Conservation (phyloP, 306 rosid species). For the Abrus precatorius region DNA sequence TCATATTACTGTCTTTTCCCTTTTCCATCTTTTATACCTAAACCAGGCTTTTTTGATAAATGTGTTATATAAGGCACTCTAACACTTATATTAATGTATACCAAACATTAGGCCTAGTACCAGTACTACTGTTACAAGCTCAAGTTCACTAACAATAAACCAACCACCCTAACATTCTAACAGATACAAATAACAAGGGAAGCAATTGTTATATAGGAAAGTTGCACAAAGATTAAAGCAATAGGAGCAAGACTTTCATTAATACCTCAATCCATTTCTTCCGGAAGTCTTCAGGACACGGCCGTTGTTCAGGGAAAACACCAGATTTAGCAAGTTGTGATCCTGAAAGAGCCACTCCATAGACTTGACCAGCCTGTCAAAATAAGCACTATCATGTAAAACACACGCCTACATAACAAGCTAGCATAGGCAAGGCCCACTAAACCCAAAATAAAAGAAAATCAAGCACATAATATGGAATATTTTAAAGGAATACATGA, state of each 20-base stretch:
- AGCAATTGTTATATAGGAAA: conserved; percentile 7
- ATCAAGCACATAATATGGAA: neutral
- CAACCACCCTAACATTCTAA: conserved; percentile 16
- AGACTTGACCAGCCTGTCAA: conserved; percentile 96
- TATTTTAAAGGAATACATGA: conserved; percentile 21
- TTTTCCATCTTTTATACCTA: neutral
- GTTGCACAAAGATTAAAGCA: conserved; percentile 11
- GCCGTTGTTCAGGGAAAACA: conserved; percentile 82
- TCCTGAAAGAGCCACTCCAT: conserved; percentile 87
- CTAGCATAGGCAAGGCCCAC: conserved; percentile 10
- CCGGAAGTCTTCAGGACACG: conserved; percentile 76
- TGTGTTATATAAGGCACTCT: neutral
- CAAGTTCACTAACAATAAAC: conserved; percentile 35
- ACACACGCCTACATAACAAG: conserved; percentile 45
- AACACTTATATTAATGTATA: neutral
- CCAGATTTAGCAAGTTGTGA: conserved; percentile 79
- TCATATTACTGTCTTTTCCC: neutral
- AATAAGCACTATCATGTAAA: conserved; percentile 43
- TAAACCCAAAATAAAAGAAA: conserved; percentile 27
- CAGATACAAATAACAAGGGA: conserved; percentile 1
- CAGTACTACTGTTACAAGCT: conserved; percentile 16
- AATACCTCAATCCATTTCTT: conserved; percentile 97
- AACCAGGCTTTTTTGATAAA: conserved; percentile 3
- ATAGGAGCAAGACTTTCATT: neutral
- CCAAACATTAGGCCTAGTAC: conserved; percentile 10